Base-by-base conservation (phyloP, 306 rosid species). In the Carpinus fangiana region DNA sequence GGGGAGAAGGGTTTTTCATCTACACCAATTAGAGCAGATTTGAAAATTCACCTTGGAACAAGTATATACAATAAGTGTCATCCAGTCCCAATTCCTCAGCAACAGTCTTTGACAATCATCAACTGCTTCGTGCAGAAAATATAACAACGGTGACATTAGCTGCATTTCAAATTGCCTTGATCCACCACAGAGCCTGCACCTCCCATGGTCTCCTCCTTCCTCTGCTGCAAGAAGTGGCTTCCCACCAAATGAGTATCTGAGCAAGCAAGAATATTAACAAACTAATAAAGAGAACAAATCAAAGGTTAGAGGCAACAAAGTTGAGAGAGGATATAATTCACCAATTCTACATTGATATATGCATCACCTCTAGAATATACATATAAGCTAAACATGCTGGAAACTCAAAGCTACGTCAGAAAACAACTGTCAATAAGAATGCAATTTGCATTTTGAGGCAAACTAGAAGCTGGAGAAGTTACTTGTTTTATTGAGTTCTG, bases 51-150 rank as follows among this genome's bases (percentile, higher is more conserved):
- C 98, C 83, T 82, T 78, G 16, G 97, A 86, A 86, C 98, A 94
- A 26, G 98, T 92, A 76, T 84, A 91, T 61, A 89, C 79, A 17
- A 83, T 17, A 12, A 94, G 88, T 72, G 98, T 90, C 93, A 94
- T 89, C 97, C 97, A 94, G 75, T 89, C 90, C 98, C 98, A 94
- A 78, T 84, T 86, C 76, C 85, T 92, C 67, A 94, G 41, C 66
- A 76, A 46, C 47, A 70, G 82, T 74, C 87, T 84, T 75, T 80
- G 90, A 59, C 73, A 45, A 77, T 80, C 90, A 59, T 76, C 91
- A 21, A 88, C 90, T 31, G 90, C 93, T 85, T 90, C 97, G 45
- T 75, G 92, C 46, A 94, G 86, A 85, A 88, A 94, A 81, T 89
- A 94, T 53, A 90, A 81, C 81, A 94, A 57, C 23, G 94, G 94